phyloP scores from a whole-genome alignment of 2,329 filamentous ascomycete species.

The Colletotrichum trifolii region DNA sequence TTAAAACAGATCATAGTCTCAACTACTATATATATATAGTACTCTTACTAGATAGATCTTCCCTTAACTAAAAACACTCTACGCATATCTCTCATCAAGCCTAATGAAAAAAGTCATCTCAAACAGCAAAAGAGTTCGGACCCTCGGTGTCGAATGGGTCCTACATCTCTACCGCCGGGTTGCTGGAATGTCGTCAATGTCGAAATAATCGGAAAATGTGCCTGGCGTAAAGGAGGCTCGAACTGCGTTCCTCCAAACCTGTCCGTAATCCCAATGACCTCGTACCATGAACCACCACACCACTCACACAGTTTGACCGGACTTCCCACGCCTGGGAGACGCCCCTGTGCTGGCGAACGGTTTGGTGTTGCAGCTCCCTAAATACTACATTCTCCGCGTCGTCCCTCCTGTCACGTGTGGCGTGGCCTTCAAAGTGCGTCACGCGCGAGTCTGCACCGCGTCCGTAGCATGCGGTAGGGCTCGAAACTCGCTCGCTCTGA shows the following conservation, averaged over 20 bases:
- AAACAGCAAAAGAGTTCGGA: slow-evolving; percentile 2
- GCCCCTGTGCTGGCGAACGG: neutral
- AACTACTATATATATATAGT: no score
- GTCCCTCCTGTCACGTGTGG: neutral
- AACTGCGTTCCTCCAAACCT: neutral
- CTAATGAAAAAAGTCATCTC: neutral
- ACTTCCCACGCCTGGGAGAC: neutral
- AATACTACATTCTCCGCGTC: neutral
- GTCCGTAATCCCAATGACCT: neutral
- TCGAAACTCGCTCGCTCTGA: no score
- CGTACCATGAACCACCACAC: neutral
- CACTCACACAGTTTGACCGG: neutral
- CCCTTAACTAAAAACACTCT: no score
- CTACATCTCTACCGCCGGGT: slow-evolving; percentile 1
- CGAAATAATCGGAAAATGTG: neutral
- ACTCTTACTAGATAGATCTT: no score
- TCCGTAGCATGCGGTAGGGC: no score
- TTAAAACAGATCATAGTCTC: no score
- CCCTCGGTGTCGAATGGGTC: slow-evolving; percentile 1
- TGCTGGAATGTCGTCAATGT: neutral
- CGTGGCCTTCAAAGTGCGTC: no score
- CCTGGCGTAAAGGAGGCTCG: neutral
- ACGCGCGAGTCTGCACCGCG: no score
- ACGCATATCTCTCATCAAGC: neutral
- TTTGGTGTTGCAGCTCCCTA: neutral